A percentile compares a stretch with the other conserved stretches of the same genome.
Conservation (phyloP, 331 rosid genomes). For the Quercus lobata region DNA sequence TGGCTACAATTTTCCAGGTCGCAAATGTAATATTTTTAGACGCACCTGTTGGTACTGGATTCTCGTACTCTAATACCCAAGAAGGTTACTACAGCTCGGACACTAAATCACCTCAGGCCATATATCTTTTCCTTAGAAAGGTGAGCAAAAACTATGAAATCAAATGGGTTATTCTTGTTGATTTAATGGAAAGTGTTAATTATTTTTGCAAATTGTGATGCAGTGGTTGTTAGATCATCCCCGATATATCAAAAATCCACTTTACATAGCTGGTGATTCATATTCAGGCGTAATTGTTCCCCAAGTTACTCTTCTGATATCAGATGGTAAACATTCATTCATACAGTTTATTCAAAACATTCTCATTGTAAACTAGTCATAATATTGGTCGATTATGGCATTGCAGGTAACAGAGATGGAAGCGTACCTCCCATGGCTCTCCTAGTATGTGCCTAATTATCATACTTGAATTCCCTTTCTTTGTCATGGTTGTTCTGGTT, state of each 20-base stretch:
- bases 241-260: conserved; percentile 12
- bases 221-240: conserved; percentile 26
- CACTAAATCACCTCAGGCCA: neutral
- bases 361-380: neutral
- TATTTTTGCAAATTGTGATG: neutral
- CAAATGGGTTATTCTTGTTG: neutral
- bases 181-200: no score
- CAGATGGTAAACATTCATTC: neutral
- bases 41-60: conserved; percentile 15
- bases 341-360: neutral
- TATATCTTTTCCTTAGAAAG: conserved; percentile 13
- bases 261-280: conserved; percentile 25
- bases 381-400: neutral
- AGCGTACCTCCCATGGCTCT: neutral
- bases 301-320: neutral
- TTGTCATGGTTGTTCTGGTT: neutral
- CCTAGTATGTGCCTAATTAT: neutral
- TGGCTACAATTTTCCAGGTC: neutral
- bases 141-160: neutral
- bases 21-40: conserved; percentile 17
- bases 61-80: conserved; percentile 4
- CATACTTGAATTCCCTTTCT: neutral
- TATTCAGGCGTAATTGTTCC: conserved; percentile 30
- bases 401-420: conserved; percentile 17
- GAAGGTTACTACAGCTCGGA: conserved; percentile 3